Evolutionary conservation across 1,284 basidiomycete genomes (phyloP), one percentile per base, ranked within the genome.

Genomic region (Hypsizygus ulmarius): DNA sequence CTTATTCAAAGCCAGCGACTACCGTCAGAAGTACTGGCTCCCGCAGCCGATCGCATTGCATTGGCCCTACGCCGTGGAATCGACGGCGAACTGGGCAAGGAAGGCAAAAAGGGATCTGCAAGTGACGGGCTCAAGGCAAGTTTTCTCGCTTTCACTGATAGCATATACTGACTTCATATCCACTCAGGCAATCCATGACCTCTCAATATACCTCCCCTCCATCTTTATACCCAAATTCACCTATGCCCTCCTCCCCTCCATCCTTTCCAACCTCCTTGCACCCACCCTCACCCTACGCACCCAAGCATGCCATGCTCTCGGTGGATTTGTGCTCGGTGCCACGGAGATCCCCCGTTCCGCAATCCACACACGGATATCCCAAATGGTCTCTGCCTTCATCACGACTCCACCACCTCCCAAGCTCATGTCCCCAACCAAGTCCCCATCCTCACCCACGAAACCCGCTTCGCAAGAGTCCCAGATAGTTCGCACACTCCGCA

Each of bases 31-130:
- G 74, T 90, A 11, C 69, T 90, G 11, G 56, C 65, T 12, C 79
- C 81, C 12, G 77, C 83, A 1, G 75, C 72, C 9, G 77, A 81
- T 54, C 74, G 82, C 27, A 86, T 91, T 34, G 74, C 81, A 0
- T 81, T 78, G 47, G 84, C 85, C 2, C 62, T 91, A 7, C 75
- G 78, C 44, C 79, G 87, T 30, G 89, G 82, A n/a, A 78, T 91
- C 52, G 83, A 87, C 49, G 89, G 89, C 9, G 84, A 90, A 51
- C 77, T 91, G 14, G 89, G 88, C 2, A 87, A 87, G 60, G 89
- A 91, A 64, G 88, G 88, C 7, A 90, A 90, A 70, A 90, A 87
- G 57, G 88, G 89, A 0, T 80, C 87, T 2, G 75, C 74, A 1
- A 82, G 74, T 33, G 88, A 91, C 61, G 86, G 84, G 14, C 72